Evolutionary conservation across 2,329 filamentous ascomycete genomes (phyloP).

Genomic region (Fonsecaea erecta): DNA sequence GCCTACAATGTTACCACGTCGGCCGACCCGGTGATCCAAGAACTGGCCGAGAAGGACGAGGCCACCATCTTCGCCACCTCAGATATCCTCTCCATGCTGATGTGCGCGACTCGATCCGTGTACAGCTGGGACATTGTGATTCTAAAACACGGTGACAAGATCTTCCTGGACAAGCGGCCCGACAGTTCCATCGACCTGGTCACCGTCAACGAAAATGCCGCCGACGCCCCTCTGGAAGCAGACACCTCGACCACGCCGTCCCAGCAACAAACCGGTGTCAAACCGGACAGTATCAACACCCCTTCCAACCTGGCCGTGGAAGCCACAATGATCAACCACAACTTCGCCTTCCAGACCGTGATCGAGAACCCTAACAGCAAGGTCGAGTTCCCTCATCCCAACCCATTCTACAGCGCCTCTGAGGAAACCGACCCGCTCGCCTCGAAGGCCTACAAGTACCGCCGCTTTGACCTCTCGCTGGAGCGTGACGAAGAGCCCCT

Average conservation of each 20-base stretch:
- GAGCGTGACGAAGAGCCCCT: constrained; percentile 90
- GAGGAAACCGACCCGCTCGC: constrained; percentile 93
- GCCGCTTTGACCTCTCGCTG: constrained; percentile 91
- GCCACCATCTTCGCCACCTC: constrained; percentile 97
- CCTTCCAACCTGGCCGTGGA: constrained; percentile 92
- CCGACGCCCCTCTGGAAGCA: constrained; percentile 88
- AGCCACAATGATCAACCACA: constrained; percentile 99
- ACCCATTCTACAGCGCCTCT: constrained; percentile 95
- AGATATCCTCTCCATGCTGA: constrained; percentile 97
- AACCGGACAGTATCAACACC: constrained; percentile 94
- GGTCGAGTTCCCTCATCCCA: constrained; percentile 82
- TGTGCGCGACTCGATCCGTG: constrained; percentile 95
- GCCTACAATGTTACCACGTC: constrained; percentile 98
- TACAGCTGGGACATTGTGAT: constrained; percentile 99
- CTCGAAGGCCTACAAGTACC: constrained; percentile 98
- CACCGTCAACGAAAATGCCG: constrained; percentile 98
- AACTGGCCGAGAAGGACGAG: constrained; percentile 93
- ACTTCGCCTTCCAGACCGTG: constrained; percentile 96
- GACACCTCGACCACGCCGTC: constrained; percentile 62
- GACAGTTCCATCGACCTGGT: constrained; percentile 95
- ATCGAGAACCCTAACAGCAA: constrained; percentile 77
- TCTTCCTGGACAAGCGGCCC: constrained; percentile 98
- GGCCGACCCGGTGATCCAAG: constrained; percentile 93
- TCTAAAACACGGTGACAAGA: constrained; percentile 88
- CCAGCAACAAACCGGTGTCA: constrained; percentile 56